phyloP scores from a whole-genome alignment of 2,329 filamentous ascomycete genomes.

The Teratosphaeria epicoccoides region DNA sequence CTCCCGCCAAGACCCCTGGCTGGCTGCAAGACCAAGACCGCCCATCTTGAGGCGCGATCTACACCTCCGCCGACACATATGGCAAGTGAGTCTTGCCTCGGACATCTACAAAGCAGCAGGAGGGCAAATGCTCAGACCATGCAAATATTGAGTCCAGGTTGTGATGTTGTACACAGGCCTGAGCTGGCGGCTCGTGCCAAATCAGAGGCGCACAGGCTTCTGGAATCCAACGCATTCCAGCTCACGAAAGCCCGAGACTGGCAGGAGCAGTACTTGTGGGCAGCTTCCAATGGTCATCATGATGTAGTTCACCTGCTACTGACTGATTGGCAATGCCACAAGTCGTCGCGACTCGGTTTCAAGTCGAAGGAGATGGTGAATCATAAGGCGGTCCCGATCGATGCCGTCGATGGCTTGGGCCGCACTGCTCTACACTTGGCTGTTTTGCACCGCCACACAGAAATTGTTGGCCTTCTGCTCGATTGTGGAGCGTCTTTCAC shows the following conservation, averaged over 20 bases:
- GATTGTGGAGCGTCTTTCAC: neutral
- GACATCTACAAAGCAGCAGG: neutral
- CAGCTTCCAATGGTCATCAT: neutral
- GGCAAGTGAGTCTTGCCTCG: neutral
- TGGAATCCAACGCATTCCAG: neutral
- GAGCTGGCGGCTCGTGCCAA: neutral
- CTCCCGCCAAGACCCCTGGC: neutral
- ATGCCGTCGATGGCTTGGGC: neutral
- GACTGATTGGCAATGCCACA: neutral
- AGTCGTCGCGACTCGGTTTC: neutral
- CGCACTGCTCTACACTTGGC: neutral
- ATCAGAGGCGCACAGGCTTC: neutral
- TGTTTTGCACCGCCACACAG: neutral
- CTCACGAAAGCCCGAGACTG: neutral
- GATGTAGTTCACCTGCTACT: neutral
- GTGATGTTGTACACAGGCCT: neutral
- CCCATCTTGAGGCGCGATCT: neutral
- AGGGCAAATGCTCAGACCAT: neutral
- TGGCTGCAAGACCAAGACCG: neutral
- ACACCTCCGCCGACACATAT: neutral
- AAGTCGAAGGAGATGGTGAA: neutral
- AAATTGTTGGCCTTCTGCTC: neutral
- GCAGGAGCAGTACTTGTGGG: neutral
- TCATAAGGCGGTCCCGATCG: neutral
- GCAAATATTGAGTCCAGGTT: neutral